Base-by-base conservation (phyloP, 345 rosid genomes). In the Barbarea vulgaris region DNA sequence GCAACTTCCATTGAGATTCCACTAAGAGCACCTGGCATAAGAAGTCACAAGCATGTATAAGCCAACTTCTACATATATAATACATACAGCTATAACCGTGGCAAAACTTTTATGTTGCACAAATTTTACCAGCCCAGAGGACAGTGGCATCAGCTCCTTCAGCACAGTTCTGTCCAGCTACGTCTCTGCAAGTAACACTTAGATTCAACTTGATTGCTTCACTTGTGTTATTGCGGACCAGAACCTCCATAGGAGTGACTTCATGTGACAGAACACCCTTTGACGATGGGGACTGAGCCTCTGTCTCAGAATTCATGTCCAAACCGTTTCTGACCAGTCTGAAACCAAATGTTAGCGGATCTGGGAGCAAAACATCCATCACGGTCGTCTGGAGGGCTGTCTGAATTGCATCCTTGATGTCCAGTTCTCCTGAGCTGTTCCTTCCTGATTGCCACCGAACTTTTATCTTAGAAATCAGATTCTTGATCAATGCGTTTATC, bases 361-460 rank as follows among this genome's bases (percentile, higher is more conserved):
- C 99, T 31, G 98, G 98, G 55, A 96, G 84, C 76, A 96, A 82
- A 51, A 96, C 91, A 79, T 96, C 99, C 98, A 93, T 88, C 71
- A 88, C 94, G 0, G 96, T 91, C 48, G 96, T 80, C 82, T 89
- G 95, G 31, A 96, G 96, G 4, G 97, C 98, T 54, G 92, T 83
- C 78, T 86, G 94, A 76, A 93, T 85, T 66, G 97, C 91, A 70
- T 96, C 96, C 80, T 86, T 93, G 67, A 91, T 91, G 78, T 91
- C 91, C 81, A 96, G 68, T 77, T 93, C 97, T 48, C 99, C 97
- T 0, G 87, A 93, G 89, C 99, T 91, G 84, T 89, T 93, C 74
- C 92, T 84, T 55, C 99, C 98, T 8, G 99, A 93, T 53, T 87
- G 94, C 98, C 99, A 96, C 71, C 91, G 80, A 44, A 93, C 95